These are phyloP conservation scores for Penicillium goetzii DNA, from an alignment of 495 filamentous ascomycete genomes.

Conservation along the genomic window DNA sequence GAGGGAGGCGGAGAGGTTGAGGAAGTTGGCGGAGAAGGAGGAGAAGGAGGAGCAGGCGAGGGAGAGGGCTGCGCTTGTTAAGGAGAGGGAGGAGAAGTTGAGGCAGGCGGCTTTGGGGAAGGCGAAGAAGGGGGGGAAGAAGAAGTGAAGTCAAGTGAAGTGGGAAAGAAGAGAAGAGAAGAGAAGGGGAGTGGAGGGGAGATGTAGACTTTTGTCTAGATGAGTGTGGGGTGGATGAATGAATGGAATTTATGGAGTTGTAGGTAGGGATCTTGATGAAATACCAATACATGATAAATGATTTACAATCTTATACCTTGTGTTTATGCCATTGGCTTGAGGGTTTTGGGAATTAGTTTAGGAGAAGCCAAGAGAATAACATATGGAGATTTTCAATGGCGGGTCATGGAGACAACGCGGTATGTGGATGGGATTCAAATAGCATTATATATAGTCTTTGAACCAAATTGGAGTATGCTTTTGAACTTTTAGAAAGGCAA, in stretches of 20 bases:
- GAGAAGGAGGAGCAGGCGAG: slow-evolving; percentile 66
- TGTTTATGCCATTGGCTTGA: not conserved
- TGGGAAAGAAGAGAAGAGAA: not conserved
- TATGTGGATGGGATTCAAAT: not conserved
- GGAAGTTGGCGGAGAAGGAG: slow-evolving; percentile 81
- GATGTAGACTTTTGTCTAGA: not conserved
- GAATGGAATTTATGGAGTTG: not conserved
- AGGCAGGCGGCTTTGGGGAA: slow-evolving; percentile 38
- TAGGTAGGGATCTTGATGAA: not conserved
- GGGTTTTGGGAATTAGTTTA: not conserved
- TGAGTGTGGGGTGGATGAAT: not conserved
- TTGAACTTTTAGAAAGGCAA: not conserved
- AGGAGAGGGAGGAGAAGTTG: slow-evolving; percentile 43
- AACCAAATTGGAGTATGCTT: not conserved
- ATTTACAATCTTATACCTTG: not conserved
- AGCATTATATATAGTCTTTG: not conserved
- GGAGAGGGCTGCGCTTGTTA: slow-evolving; percentile 38
- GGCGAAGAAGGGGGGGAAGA: slow-evolving; percentile 44
- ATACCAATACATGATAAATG: slow-evolving; percentile 2
- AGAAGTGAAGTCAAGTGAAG: slow-evolving; percentile 29
- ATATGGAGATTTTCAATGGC: not conserved
- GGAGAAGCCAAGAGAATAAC: not conserved
- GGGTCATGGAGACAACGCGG: not conserved
- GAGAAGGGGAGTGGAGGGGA: not conserved
- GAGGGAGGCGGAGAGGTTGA: slow-evolving; percentile 79